phyloP scores from a whole-genome alignment of 2,329 filamentous ascomycete genomes.

The Fusarium sulawesiense region DNA sequence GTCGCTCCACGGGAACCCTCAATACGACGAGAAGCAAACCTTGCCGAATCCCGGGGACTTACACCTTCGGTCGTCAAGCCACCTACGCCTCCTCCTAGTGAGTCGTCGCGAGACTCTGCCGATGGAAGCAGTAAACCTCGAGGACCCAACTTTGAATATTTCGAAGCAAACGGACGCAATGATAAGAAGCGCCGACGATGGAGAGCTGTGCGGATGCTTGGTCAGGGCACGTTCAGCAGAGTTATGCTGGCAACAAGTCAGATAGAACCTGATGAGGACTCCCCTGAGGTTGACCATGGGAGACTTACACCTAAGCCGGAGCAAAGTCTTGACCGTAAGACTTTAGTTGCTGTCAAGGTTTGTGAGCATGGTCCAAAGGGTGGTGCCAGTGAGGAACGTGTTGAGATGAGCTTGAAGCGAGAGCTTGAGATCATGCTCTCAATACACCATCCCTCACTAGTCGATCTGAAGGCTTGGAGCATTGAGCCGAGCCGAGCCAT shows the following conservation, averaged over 20 bases:
- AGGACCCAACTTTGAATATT: constrained; percentile 67
- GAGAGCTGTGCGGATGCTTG: constrained; percentile 82
- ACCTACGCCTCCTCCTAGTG: constrained; percentile 86
- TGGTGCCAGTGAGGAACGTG: constrained; percentile 89
- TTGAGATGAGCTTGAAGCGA: constrained; percentile 92
- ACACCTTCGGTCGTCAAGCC: constrained; percentile 68
- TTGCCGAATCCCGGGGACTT: constrained; percentile 82
- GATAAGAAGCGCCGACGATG: constrained; percentile 80
- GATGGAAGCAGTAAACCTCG: constrained; percentile 57
- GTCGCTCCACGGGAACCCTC: constrained; percentile 54
- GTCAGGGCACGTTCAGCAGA: constrained; percentile 94
- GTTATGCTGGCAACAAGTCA: constrained; percentile 92
- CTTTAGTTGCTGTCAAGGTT: constrained; percentile 92
- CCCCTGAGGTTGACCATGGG: constrained; percentile 52
- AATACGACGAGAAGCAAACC: constrained; percentile 80
- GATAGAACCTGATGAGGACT: constrained; percentile 63
- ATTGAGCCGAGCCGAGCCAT: constrained; percentile 85
- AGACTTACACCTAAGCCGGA: constrained; percentile 46
- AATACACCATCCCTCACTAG: constrained; percentile 88
- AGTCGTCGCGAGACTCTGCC: constrained; percentile 66
- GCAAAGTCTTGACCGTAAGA: constrained; percentile 69
- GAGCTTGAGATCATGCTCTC: constrained; percentile 94
- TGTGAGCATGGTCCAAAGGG: constrained; percentile 95
- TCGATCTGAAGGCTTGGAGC: constrained; percentile 91
- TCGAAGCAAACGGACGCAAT: constrained; percentile 74